phyloP scores from a whole-genome alignment of 2,329 filamentous ascomycete genomes.

The Alternaria atra region DNA sequence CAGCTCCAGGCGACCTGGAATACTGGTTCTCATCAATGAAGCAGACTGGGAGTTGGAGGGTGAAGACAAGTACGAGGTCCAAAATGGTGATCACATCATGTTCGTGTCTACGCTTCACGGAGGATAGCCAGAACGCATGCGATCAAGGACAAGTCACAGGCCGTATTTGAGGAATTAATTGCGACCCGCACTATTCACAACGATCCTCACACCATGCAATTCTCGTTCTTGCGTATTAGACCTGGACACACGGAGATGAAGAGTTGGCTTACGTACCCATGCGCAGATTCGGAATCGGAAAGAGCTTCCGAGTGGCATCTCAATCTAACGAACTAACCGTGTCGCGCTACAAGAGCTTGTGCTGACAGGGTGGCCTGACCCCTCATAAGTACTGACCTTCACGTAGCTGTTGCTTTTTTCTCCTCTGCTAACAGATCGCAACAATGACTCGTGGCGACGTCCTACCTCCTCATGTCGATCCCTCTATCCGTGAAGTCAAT shows the following conservation, averaged over 20 bases:
- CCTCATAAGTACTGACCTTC: background rate
- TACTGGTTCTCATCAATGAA: slow-evolving; percentile 96
- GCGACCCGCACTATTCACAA: background rate
- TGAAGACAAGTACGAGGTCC: slow-evolving; percentile 87
- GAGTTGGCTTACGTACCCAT: background rate
- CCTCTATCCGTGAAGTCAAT: slow-evolving; percentile 18
- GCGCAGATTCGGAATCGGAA: background rate
- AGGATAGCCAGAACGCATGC: slow-evolving; percentile 62
- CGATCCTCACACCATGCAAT: background rate
- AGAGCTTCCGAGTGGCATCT: background rate
- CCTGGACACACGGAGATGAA: background rate
- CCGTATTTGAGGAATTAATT: background rate
- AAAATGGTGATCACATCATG: slow-evolving; percentile 83
- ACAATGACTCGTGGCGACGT: slow-evolving; percentile 12
- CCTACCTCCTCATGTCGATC: slow-evolving; percentile 28
- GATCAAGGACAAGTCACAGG: background rate
- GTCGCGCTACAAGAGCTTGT: background rate
- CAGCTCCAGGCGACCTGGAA: slow-evolving; percentile 81
- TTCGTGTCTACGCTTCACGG: slow-evolving; percentile 98
- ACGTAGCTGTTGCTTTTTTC: background rate
- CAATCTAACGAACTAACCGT: background rate
- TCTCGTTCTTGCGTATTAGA: background rate
- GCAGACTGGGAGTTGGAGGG: slow-evolving; percentile 98
- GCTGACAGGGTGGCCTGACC: background rate
- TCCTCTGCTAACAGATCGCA: background rate